These are phyloP conservation scores for Globisporangium splendens DNA, from an alignment of 352 stramenopile genomes.

Conservation along the genomic window DNA sequence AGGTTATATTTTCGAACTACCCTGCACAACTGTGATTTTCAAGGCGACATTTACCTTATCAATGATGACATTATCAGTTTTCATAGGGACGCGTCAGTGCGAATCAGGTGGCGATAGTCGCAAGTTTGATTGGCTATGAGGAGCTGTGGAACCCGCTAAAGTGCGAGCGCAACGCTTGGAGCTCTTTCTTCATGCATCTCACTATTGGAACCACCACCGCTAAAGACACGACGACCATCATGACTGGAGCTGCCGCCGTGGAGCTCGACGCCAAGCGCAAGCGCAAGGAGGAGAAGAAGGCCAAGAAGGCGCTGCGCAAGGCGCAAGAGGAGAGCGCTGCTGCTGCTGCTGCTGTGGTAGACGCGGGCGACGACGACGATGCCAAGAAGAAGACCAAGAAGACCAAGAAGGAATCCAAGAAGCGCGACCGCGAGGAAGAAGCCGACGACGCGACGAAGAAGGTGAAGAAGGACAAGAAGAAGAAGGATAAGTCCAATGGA, in stretches of 20 bases:
- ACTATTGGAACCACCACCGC: conserved; percentile 3
- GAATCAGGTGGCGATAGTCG: conserved; percentile 2
- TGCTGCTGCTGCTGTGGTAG: conserved; percentile 28
- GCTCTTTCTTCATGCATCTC: conserved; percentile 3
- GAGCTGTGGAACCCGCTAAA: conserved; percentile 7
- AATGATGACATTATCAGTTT: background rate
- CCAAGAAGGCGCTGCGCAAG: conserved; percentile 40
- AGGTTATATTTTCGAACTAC: too few relatives aligned
- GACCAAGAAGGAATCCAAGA: conserved; percentile 32
- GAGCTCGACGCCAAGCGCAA: conserved; percentile 26
- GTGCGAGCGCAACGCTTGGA: conserved; percentile 16
- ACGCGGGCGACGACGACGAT: conserved; percentile 5
- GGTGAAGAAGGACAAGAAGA: conserved; percentile 50
- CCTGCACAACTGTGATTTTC: too few relatives aligned
- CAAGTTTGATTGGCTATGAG: conserved; percentile 12
- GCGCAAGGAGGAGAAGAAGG: conserved; percentile 33
- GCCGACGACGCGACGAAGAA: conserved; percentile 39
- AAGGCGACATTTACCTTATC: too few relatives aligned
- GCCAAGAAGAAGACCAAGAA: conserved; percentile 28
- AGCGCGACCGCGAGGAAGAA: conserved; percentile 23
- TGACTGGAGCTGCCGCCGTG: conserved; percentile 19
- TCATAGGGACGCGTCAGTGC: conserved; percentile 9
- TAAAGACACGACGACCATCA: background rate
- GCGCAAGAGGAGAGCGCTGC: conserved; percentile 32
- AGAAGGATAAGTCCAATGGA: conserved; percentile 20